Evolutionary conservation across 192 early-diverging fungal genomes (phyloP).

Genomic region (Rhizoclosmatium globosum): DNA sequence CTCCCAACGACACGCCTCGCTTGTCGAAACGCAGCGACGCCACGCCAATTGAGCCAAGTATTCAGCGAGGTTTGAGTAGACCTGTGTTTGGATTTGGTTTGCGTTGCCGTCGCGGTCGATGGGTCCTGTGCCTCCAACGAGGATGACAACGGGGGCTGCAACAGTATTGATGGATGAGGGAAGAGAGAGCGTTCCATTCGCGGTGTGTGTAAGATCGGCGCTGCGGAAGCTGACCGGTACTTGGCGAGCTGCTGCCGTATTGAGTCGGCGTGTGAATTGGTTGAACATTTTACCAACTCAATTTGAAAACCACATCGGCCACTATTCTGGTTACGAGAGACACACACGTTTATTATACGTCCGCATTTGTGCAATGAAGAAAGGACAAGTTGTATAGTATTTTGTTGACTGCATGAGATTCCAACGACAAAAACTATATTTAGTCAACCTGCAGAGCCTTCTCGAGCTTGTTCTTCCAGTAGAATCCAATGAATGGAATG

Average conservation of each 20-base stretch:
- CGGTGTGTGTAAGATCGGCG: background rate
- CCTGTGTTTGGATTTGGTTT: background rate
- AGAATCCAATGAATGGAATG: conserved; percentile 53
- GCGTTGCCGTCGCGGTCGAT: conserved; percentile 10
- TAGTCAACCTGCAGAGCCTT: conserved; percentile 39
- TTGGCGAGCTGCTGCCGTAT: no score
- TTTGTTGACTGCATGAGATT: no score
- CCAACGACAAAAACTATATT: no score
- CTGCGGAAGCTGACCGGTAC: background rate
- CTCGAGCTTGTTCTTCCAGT: conserved; percentile 58
- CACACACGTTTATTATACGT: no score
- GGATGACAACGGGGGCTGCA: background rate
- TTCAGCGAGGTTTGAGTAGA: background rate
- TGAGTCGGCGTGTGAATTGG: no score
- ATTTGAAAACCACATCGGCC: no score
- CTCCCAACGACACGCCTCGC: background rate
- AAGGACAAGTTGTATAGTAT: no score
- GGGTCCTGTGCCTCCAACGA: background rate
- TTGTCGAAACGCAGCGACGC: conserved; percentile 16
- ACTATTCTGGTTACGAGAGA: no score
- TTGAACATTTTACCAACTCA: no score
- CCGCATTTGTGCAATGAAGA: no score
- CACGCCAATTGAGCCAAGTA: background rate
- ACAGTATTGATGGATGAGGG: background rate
- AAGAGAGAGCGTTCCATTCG: background rate